A percentile compares a stretch with the other conserved stretches of the same genome.
These are phyloP conservation scores for Alternaria triticina DNA, from an alignment of 2,329 filamentous ascomycete genomes.

Conservation along the genomic window DNA sequence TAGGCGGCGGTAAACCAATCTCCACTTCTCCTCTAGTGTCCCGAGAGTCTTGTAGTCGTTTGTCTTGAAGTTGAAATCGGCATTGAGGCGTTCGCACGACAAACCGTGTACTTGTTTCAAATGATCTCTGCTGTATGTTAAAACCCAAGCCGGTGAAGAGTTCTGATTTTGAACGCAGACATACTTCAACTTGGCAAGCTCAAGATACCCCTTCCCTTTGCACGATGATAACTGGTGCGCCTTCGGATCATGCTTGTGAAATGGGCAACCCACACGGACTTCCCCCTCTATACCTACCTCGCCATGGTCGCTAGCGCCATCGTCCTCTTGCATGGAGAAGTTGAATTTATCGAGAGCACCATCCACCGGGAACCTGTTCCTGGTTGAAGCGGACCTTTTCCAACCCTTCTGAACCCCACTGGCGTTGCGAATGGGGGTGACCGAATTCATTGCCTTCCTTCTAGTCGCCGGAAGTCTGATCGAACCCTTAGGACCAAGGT, in stretches of 20 bases:
- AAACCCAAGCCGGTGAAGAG: neutral
- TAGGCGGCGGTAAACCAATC: neutral
- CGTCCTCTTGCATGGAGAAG: neutral
- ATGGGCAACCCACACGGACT: neutral
- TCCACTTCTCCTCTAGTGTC: neutral
- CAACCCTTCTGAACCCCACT: neutral
- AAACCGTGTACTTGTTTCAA: neutral
- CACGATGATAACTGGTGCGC: neutral
- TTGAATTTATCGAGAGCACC: neutral
- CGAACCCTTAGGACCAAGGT: neutral
- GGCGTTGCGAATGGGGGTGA: neutral
- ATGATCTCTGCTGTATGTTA: constrained; percentile 4
- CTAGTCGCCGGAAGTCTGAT: neutral
- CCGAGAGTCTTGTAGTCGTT: accelerated
- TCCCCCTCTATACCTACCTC: neutral
- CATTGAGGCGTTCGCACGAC: neutral
- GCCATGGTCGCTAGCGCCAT: neutral
- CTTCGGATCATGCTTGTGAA: neutral
- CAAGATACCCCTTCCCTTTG: constrained; percentile 2
- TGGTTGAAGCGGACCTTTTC: neutral
- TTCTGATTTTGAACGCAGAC: neutral
- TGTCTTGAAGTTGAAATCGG: neutral
- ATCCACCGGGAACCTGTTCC: neutral
- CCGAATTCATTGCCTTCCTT: neutral
- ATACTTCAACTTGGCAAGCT: constrained; percentile 11